Evolutionary conservation across 1,284 basidiomycete species (phyloP), one percentile per base, ranked within the genome.

Genomic region (Apiotrichum mycotoxinovorans): DNA sequence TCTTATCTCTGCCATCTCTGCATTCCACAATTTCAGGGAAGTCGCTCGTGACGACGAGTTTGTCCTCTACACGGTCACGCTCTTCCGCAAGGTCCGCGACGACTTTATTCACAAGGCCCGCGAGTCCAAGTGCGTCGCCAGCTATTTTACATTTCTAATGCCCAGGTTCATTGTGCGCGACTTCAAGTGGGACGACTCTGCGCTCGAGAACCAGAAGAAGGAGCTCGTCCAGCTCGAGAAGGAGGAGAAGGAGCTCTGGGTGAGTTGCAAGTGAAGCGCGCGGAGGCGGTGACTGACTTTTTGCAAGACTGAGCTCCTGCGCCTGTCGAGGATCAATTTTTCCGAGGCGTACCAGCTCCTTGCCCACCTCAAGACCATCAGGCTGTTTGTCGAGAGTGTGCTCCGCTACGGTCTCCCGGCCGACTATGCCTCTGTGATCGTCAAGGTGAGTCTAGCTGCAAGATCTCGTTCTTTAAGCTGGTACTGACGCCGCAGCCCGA

Each of bases 221-320:
- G 94, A 98, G 58, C 79, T 97, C 14, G 84, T 85, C 30, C 81
- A 83, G 34, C 86, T 94, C 2, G 87, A 88, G 64, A 83, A 83
- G 10, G 89, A 92, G 45, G 96, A 98, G 81, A 95, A 92, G 79
- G 94, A 99, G 73, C 86, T 98, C 53, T 98, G 96, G 96, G 93
- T 94, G 68, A 64, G 85, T 48, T 69, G n/a, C 5, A 20, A 30
- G n/a, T 54, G 3, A 27, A 4, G 4, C 4, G 2, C n/a, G 9
- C 22, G 25, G 9, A 33, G n/a, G 15, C 5, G 26, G 18, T n/a
- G 46, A 54, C 44, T 46, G 37, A 47, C 43, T 17, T n/a, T n/a
- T n/a, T 18, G 20, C 3, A 67, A 96, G 93, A 91, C 93, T 22
- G 96, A 98, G 70, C 83, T 99, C 2, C 80, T 99, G n/a, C 85